Evolutionary conservation across 768 basidiomycete genomes (phyloP).

Genomic region (Collybiopsis luxurians): DNA sequence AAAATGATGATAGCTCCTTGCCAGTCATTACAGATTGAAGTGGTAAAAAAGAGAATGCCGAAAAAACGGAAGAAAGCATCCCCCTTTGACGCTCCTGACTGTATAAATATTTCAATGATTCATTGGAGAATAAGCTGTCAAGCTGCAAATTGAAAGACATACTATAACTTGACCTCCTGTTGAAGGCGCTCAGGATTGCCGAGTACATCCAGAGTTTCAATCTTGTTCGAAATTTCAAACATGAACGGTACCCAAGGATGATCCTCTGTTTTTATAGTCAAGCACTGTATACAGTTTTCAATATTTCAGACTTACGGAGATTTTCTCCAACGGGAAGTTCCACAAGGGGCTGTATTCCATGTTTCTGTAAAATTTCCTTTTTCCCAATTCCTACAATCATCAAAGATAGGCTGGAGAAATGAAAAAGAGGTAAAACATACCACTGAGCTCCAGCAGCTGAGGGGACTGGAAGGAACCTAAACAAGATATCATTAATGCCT

Average conservation of each 20-base stretch:
- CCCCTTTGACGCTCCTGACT: neutral
- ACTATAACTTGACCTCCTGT: neutral
- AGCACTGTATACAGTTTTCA: neutral
- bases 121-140: neutral
- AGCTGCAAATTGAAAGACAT: no score
- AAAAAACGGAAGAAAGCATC: neutral
- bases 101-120: neutral
- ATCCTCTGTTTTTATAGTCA: neutral
- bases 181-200: neutral
- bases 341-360: slow-evolving; percentile 24
- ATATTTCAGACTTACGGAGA: slow-evolving; percentile 17
- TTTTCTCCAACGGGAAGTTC: slow-evolving; percentile 45
- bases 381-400: slow-evolving; percentile 26
- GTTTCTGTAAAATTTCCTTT: slow-evolving; percentile 20
- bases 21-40: neutral
- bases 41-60: neutral
- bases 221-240: neutral
- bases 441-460: slow-evolving; percentile 51
- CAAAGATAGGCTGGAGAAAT: no score
- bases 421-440: slow-evolving; percentile 11
- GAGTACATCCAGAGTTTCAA: neutral
- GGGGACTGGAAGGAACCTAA: slow-evolving; percentile 18
- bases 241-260: neutral
- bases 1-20: neutral
- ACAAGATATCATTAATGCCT: neutral